phyloP scores from a whole-genome alignment of 192 early-diverging fungal species.

The Podila epigama region DNA sequence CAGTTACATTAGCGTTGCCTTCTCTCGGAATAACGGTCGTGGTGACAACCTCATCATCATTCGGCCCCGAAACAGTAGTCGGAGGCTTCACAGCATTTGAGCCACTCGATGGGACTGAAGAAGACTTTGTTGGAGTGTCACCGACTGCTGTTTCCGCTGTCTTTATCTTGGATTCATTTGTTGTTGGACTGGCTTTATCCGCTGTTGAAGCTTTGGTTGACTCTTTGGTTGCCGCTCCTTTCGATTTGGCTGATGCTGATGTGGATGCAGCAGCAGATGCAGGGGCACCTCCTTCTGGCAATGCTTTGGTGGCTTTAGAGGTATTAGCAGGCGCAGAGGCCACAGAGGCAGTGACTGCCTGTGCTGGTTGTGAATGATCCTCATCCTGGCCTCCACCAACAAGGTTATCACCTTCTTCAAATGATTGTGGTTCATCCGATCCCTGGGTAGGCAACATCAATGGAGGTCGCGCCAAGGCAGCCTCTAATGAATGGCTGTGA shows the following conservation, averaged over 20 bases:
- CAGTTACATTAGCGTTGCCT: neutral
- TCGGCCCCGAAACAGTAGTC: neutral
- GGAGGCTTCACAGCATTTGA: no score
- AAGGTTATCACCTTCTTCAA: slow-evolving; percentile 33
- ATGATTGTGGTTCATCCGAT: slow-evolving; percentile 23
- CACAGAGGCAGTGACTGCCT: neutral
- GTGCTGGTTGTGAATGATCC: neutral
- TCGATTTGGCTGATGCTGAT: no score
- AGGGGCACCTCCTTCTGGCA: neutral
- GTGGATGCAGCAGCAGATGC: neutral
- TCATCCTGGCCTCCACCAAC: slow-evolving; percentile 44
- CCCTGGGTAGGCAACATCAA: slow-evolving; percentile 23
- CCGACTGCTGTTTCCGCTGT: neutral
- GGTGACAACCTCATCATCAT: neutral
- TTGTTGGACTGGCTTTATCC: neutral
- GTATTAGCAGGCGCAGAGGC: neutral
- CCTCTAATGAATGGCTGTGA: slow-evolving; percentile 28
- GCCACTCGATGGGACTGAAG: no score
- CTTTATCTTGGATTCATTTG: neutral
- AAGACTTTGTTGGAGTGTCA: no score
- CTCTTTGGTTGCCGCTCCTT: no score
- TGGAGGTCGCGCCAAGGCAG: slow-evolving; percentile 20
- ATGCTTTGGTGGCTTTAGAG: neutral
- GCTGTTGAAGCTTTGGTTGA: neutral
- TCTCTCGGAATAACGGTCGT: neutral